Conservation (phyloP, 2,329 filamentous ascomycete genomes). For the Pseudopithomyces chartarum region DNA sequence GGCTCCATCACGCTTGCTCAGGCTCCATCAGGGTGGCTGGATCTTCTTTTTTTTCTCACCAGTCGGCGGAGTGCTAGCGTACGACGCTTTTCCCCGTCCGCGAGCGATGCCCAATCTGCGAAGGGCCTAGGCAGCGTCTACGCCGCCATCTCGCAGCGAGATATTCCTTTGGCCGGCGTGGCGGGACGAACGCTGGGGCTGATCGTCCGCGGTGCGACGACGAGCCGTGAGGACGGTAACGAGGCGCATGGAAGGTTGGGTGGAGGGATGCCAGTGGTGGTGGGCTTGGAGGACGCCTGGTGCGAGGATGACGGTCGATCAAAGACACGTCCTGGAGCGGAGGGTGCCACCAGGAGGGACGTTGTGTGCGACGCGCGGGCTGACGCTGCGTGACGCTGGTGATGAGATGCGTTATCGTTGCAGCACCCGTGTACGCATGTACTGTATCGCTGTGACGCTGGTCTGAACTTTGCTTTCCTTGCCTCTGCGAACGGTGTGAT, state of each 20-base stretch:
- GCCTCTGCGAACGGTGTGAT: constrained; percentile 3
- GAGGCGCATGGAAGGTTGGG: constrained; percentile 29
- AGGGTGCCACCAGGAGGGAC: background rate
- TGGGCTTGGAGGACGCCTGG: constrained; percentile 15
- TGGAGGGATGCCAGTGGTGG: no score
- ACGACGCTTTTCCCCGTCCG: constrained; percentile 22
- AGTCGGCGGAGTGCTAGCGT: constrained; percentile 25
- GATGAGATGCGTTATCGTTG: constrained; percentile 12
- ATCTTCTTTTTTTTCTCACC: no score
- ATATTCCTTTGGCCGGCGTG: constrained; percentile 31
- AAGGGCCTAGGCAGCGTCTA: constrained; percentile 20
- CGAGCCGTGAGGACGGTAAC: constrained; percentile 24
- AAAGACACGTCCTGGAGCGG: constrained; percentile 5
- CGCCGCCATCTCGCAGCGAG: constrained; percentile 20
- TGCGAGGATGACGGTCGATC: constrained; percentile 20
- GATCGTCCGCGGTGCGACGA: constrained; percentile 18
- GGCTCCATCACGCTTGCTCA: constrained; percentile 6
- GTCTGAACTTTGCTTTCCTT: constrained; percentile 3
- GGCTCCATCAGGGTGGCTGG: no score
- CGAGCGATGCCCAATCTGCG: constrained; percentile 22
- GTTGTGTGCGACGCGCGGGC: constrained; percentile 6
- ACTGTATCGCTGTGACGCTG: background rate
- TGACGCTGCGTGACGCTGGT: background rate
- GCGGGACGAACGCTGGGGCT: constrained; percentile 27
- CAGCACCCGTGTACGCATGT: background rate